A percentile compares a stretch with the other conserved stretches of the same genome.
Evolutionary conservation across 1,284 basidiomycete genomes (phyloP).

Genomic region (Mycena citricolor): DNA sequence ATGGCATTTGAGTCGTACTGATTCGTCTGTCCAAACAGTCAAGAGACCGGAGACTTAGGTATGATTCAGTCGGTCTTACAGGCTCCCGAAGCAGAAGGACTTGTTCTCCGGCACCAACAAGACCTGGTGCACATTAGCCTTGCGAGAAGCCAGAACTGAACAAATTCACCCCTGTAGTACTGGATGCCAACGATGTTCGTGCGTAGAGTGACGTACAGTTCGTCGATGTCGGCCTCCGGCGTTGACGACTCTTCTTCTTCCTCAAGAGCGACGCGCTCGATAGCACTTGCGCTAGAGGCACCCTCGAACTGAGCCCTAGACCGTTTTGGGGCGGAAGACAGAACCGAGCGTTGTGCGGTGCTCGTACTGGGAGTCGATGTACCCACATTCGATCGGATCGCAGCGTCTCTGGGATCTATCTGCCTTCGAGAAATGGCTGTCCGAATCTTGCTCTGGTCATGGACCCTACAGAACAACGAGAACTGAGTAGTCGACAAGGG

Average conservation of each 20-base stretch:
- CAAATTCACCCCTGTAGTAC: constrained; percentile 65
- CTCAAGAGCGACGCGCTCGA: constrained; percentile 27
- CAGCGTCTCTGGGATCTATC: constrained; percentile 58
- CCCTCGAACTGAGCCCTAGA: constrained; percentile 1
- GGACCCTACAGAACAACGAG: constrained; percentile 34
- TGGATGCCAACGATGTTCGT: constrained; percentile 79
- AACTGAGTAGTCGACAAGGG: background rate
- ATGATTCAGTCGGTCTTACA: no score
- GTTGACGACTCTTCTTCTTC: constrained; percentile 42
- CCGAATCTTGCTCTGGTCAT: constrained; percentile 62
- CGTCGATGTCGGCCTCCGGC: constrained; percentile 46
- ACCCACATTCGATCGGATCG: constrained; percentile 34
- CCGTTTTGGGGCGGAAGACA: constrained; percentile 2
- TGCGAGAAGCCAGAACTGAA: constrained; percentile 6
- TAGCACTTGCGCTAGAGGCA: background rate
- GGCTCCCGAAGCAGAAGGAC: constrained; percentile 68
- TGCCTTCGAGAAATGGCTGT: constrained; percentile 51
- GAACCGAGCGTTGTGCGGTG: constrained; percentile 2
- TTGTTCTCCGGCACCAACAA: constrained; percentile 77
- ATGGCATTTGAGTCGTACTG: constrained; percentile 61
- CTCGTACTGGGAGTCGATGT: constrained; percentile 4
- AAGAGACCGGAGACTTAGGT: no score
- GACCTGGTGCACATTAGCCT: constrained; percentile 39
- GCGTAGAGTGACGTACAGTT: constrained; percentile 61
- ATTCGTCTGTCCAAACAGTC: constrained; percentile 8